Evolutionary conservation across 805 yeast species (phyloP).

Genomic region (Wickerhamomyces alni): DNA sequence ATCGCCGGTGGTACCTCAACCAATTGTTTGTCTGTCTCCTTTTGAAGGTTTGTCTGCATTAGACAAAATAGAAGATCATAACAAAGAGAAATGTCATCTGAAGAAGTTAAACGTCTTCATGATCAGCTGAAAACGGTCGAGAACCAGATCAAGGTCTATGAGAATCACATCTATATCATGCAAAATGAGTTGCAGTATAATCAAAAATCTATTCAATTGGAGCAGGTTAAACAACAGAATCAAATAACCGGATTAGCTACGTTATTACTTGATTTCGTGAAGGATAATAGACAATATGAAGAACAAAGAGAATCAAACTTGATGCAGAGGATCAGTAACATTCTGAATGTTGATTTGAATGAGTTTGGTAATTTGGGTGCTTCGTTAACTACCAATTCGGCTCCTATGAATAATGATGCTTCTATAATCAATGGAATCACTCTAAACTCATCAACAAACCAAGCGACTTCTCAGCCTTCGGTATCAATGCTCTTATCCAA

Average conservation of each 20-base stretch:
- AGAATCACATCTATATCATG: slow-evolving; percentile 18
- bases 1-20: too few species aligned
- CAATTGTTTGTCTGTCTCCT: neutral
- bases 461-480: slow-evolving; percentile 1
- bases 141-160: slow-evolving; percentile 17
- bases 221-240: slow-evolving; percentile 19
- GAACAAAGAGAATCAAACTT: slow-evolving; percentile 18
- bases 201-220: slow-evolving; percentile 20
- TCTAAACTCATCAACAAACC: slow-evolving; percentile 12
- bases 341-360: slow-evolving; percentile 15
- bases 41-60: neutral
- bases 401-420: slow-evolving; percentile 11
- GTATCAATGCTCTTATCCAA: neutral
- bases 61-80: slow-evolving; percentile 1
- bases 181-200: slow-evolving; percentile 20
- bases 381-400: slow-evolving; percentile 3
- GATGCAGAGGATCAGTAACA: slow-evolving; percentile 18
- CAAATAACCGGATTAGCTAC: slow-evolving; percentile 20
- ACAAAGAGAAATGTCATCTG: slow-evolving; percentile 7
- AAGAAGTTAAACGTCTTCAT: slow-evolving; percentile 18
- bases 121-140: slow-evolving; percentile 22
- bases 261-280: slow-evolving; percentile 18
- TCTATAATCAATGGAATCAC: slow-evolving; percentile 20
- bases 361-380: slow-evolving; percentile 13
- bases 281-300: slow-evolving; percentile 20